Conservation (phyloP, 306 rosid species). For the Sophora flavescens region DNA sequence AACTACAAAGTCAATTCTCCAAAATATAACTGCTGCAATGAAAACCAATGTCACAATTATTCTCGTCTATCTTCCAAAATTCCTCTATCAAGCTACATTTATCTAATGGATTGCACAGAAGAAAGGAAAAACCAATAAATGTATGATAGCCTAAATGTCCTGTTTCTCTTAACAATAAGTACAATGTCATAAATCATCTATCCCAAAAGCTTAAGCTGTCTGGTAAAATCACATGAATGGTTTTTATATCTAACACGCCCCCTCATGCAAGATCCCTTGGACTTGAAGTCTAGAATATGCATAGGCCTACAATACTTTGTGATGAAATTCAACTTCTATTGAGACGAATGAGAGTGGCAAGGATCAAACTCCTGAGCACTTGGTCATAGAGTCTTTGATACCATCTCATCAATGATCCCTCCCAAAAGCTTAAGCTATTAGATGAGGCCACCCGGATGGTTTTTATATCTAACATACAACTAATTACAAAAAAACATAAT, state of each 20-base stretch:
- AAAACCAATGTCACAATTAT: too few species aligned
- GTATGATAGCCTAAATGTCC: background rate
- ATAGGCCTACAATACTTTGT: too few species aligned
- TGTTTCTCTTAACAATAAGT: conserved; percentile 9
- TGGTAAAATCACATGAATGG: background rate
- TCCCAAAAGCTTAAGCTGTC: background rate
- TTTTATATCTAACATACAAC: background rate
- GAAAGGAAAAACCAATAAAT: conserved; percentile 12
- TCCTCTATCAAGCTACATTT: conserved; percentile 1
- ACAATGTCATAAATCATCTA: background rate
- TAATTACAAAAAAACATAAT: conserved; percentile 34
- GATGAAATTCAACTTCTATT: background rate
- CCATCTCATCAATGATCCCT: background rate
- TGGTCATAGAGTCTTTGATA: background rate
- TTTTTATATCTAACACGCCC: background rate
- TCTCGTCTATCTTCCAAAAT: conserved; percentile 21
- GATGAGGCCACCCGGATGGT: background rate
- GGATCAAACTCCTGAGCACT: background rate
- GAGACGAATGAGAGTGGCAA: background rate
- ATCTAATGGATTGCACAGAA: conserved; percentile 7
- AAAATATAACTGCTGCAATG: too few species aligned
- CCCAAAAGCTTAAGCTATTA: background rate
- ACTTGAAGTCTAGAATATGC: background rate
- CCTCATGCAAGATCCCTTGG: background rate
- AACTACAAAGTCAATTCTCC: conserved; percentile 1